Evolutionary conservation across 495 filamentous ascomycete species (phyloP).

Genomic region (Hyaloscypha bicolor): DNA sequence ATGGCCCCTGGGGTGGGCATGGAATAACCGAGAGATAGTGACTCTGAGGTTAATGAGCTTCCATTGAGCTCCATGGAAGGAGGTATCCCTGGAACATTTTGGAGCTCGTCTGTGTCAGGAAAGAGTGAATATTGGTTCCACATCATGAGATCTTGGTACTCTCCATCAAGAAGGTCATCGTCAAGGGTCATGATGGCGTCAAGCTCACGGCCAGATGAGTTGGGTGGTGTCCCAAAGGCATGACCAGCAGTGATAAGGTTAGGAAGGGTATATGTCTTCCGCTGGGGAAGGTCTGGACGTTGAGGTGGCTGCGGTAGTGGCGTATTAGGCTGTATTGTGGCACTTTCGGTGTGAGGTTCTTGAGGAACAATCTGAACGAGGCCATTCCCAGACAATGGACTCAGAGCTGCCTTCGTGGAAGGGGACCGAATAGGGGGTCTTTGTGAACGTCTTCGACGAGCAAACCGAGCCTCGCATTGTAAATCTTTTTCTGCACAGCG

Average conservation of each 20-base stretch:
- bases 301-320: neutral
- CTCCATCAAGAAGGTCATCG: neutral
- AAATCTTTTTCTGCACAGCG: conserved; percentile 61
- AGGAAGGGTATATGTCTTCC: neutral
- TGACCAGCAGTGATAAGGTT: neutral
- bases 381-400: neutral
- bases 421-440: neutral
- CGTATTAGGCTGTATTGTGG: neutral
- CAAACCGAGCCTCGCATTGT: conserved; percentile 55
- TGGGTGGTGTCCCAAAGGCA: neutral
- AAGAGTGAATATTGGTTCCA: conserved; percentile 36
- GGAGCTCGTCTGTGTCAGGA: neutral
- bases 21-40: neutral
- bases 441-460: conserved; percentile 35
- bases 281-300: neutral
- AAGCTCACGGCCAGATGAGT: neutral
- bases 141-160: conserved; percentile 27
- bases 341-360: neutral
- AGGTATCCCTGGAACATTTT: neutral
- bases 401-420: neutral
- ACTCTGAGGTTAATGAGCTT: neutral
- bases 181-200: neutral
- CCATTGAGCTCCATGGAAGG: neutral
- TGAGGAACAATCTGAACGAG: neutral
- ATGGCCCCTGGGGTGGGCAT: neutral